Evolutionary conservation across 1,139 yeast species (phyloP), one percentile per base, ranked within the genome.

Genomic region (Debaryomyces coudertii): DNA sequence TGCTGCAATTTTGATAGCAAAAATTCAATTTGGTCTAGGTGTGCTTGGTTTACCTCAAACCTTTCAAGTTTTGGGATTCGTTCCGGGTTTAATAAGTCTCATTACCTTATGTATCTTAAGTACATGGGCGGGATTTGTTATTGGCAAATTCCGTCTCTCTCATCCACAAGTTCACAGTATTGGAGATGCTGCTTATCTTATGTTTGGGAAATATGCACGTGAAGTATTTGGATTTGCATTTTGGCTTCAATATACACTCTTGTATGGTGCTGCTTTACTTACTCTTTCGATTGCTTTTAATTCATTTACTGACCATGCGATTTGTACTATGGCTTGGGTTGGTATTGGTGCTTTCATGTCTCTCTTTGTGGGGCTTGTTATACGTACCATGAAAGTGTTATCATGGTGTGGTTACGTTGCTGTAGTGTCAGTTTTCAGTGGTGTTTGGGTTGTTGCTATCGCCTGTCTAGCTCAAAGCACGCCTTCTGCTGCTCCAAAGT

Each of bases 361-460:
- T 3, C 31, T 51, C 18, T 43, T 51, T 8, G 29, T 46, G 30
- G 53, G 52, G 12, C 42, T 45, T 20, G 9, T 36, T 12, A 45
- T 36, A 24, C 44, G 54, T n/a, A 50, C 54, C 15, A 43, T 51
- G 53, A 51, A 51, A 37, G 46, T 42, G 15, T 44, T 51, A 24
- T 48, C 54, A 5, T 46, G 46, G 46, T 41, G 44, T 34, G 53
- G 53, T 16, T 51, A 50, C 33, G 33, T 45, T 11, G 53, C 50
- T 7, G 35, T 51, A 14, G 18, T 30, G 15, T 46, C 51, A 4
- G 39, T 51, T 30, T 42, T 48, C 18, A 5, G 35, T 36, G 45
- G 47, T 22, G 47, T 50, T 18, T 51, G 54, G 54, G n/a, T 48
- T 18, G 54, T 51, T n/a, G 45, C 54, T 5, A 51, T 35, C 20